Conservation (phyloP, 371 early-diverging fungal species). For the Nematocida sp. region DNA sequence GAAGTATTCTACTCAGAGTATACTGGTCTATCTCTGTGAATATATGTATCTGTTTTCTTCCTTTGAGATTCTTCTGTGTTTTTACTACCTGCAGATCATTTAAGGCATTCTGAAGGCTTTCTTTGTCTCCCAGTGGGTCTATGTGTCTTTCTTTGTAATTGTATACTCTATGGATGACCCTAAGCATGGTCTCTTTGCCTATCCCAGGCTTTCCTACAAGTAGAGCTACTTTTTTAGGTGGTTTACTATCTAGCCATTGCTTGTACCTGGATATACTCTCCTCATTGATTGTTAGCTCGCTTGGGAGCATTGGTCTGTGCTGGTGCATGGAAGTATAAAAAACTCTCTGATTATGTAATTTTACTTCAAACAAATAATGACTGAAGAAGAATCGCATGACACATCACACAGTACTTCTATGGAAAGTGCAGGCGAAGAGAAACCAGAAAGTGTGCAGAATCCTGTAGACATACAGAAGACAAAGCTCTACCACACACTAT, state of each 20-base stretch:
- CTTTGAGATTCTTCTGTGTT: neutral
- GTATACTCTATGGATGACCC: neutral
- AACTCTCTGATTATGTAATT: neutral
- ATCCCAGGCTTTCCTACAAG: constrained; percentile 29
- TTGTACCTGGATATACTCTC: neutral
- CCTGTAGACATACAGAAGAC: constrained; percentile 26
- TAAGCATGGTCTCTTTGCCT: constrained; percentile 36
- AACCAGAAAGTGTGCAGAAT: neutral
- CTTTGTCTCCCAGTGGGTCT: neutral
- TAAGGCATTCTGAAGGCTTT: neutral
- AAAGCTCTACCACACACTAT: constrained; percentile 17
- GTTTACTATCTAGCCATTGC: neutral
- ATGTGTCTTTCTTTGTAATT: constrained; percentile 31
- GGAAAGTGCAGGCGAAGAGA: constrained; percentile 36
- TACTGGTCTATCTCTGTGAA: constrained; percentile 4
- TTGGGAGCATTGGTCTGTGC: constrained; percentile 15
- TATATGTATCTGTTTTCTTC: neutral
- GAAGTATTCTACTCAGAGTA: neutral
- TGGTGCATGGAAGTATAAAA: neutral
- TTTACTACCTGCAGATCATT: neutral
- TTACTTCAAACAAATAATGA: constrained; percentile 29
- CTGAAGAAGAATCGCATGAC: constrained; percentile 48
- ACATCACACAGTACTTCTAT: constrained; percentile 38
- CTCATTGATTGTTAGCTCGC: constrained; percentile 25
- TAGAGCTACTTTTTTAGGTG: neutral